phyloP scores from a whole-genome alignment of 306 rosid species.

The Quercus agrifolia region DNA sequence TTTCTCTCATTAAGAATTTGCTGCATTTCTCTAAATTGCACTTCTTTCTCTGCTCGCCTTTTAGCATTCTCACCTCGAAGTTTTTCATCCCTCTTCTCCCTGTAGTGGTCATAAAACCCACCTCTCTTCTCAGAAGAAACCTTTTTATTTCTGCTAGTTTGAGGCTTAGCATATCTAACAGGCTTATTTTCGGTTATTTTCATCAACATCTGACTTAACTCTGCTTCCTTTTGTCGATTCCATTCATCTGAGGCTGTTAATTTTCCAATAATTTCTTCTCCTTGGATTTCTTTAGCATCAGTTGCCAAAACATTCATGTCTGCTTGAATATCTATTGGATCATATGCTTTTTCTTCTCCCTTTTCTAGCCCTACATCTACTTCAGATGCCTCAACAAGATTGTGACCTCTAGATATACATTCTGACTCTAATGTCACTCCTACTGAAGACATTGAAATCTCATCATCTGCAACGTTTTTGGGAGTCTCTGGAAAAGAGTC shows the following conservation, averaged over 20 bases:
- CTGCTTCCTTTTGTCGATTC: slow-evolving; percentile 75
- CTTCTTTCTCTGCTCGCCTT: slow-evolving; percentile 60
- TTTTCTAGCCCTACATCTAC: slow-evolving; percentile 35
- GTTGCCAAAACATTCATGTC: slow-evolving; percentile 28
- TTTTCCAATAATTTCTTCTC: slow-evolving; percentile 39
- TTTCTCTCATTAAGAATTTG: slow-evolving; percentile 62
- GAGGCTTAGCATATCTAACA: slow-evolving; percentile 48
- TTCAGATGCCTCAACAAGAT: slow-evolving; percentile 33
- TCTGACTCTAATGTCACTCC: slow-evolving; percentile 41
- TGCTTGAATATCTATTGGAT: slow-evolving; percentile 36
- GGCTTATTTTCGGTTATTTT: slow-evolving; percentile 78
- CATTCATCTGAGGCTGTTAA: slow-evolving; percentile 65
- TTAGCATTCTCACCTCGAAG: slow-evolving; percentile 59
- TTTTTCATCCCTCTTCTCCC: slow-evolving; percentile 86
- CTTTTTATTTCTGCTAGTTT: slow-evolving; percentile 55
- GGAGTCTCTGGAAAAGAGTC: slow-evolving; percentile 43
- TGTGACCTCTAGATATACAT: slow-evolving; percentile 32
- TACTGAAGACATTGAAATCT: slow-evolving; percentile 30
- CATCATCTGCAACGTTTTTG: slow-evolving; percentile 31
- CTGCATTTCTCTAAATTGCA: slow-evolving; percentile 63
- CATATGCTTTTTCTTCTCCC: slow-evolving; percentile 40
- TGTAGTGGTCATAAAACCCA: slow-evolving; percentile 72
- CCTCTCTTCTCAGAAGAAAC: slow-evolving; percentile 65
- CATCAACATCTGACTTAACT: slow-evolving; percentile 75
- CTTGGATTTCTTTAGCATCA: slow-evolving; percentile 33